Evolutionary conservation across 345 rosid genomes (phyloP), one percentile per base, ranked within the genome.

Genomic region (Rubroshorea leprosula): DNA sequence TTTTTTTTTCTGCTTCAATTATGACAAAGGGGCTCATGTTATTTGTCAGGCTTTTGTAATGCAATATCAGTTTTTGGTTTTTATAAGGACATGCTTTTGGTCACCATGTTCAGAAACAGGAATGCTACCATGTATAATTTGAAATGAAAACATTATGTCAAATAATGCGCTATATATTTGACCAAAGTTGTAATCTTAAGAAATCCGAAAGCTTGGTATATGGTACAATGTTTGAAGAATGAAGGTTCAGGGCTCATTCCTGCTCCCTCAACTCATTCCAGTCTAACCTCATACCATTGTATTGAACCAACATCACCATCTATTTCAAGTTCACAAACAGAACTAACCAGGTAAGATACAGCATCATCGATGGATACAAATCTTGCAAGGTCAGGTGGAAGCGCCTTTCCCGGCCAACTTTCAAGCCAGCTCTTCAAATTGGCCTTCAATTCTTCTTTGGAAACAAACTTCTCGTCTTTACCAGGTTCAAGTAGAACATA

Each of bases 201-300:
- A n/a, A n/a, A n/a, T n/a, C n/a, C n/a, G n/a, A n/a, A n/a, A n/a
- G n/a, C n/a, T n/a, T n/a, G n/a, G n/a, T n/a, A n/a, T n/a, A n/a
- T n/a, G n/a, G n/a, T n/a, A n/a, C n/a, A n/a, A n/a, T n/a, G n/a
- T n/a, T n/a, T n/a, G n/a, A n/a, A n/a, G n/a, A n/a, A n/a, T n/a
- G n/a, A n/a, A n/a, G n/a, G n/a, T n/a, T n/a, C n/a, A n/a, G n/a
- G n/a, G n/a, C n/a, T n/a, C 1, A 56, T 5, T 22, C 29, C 31
- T 27, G 31, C 31, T 3, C 31, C 31, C 12, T 50, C 53, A 6
- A 15, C 13, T 76, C 74, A 84, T 38, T 90, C 95, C 49, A 90
- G 62, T 35, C 88, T 82, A 68, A 90, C 85, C 80, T 90, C 79
- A 20, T 80, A 87, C 97, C 95, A 90, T 49, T 90, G 95, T 58